Evolutionary conservation across 306 rosid genomes (phyloP), one percentile per base, ranked within the genome.

Genomic region (Clitoria ternatea): DNA sequence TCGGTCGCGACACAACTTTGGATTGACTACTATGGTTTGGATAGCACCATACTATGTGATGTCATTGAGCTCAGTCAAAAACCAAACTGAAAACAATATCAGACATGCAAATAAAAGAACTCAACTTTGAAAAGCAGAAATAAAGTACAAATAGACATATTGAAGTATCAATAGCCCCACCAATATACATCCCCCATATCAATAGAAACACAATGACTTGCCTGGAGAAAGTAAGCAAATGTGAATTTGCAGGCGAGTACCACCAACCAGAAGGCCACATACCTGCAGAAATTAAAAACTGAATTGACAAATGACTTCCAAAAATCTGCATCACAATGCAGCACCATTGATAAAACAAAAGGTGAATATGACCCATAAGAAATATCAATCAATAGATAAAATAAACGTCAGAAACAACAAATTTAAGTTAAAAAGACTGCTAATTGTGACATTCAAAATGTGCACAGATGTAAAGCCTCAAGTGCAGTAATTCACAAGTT

Each of bases 141-240:
- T 22, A 4, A 52, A 53, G 20, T 54, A 54, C 1, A 53, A 53
- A 24, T 54, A n/a, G 2, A 19, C 60, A 49, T 12, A 12, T 1
- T 5, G 33, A 8, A 26, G 36, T 13, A 10, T 27, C 37, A 26
- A 27, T 6, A 50, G 32, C 14, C 19, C 14, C 37, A 54, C 4
- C 18, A 0, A 15, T 7, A 30, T 30, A 57, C 61, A 55, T 14
- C 1, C 20, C 36, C 36, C 13, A 7, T 13, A 12, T 2, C 32
- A 15, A 49, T 43, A 55, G 3, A 40, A 52, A 59, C 20, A 42
- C 10, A 44, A 73, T 57, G 40, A 62, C 87, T 82, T 85, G 83
- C 99, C 96, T 94, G 97, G 59, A 94, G 97, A 86, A 94, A 90
- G 88, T 94, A 94, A 15, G 99, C 88, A 80, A 94, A 94, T 17